These are phyloP conservation scores for Falciphora oryzae DNA, from an alignment of 2,329 filamentous ascomycete species.

Conservation along the genomic window DNA sequence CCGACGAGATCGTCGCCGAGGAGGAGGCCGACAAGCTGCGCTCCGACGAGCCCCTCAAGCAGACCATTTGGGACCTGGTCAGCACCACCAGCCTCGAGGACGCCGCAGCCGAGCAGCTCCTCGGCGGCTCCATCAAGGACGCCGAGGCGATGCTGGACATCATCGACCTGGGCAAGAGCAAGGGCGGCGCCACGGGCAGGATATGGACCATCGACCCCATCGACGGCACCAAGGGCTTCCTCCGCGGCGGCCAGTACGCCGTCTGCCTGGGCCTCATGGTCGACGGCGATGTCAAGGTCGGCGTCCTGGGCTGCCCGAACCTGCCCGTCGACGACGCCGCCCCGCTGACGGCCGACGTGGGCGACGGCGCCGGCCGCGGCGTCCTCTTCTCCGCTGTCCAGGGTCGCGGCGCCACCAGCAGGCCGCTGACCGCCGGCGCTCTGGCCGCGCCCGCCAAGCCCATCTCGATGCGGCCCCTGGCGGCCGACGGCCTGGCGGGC, in stretches of 20 bases:
- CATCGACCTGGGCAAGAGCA: slow-evolving; percentile 63
- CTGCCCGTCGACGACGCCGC: slow-evolving; percentile 79
- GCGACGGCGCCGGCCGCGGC: slow-evolving; percentile 70
- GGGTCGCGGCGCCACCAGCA: slow-evolving; percentile 74
- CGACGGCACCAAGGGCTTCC: slow-evolving; percentile 95
- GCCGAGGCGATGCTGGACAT: slow-evolving; percentile 53
- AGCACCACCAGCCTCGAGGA: slow-evolving; percentile 57
- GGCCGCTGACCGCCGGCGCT: slow-evolving; percentile 56
- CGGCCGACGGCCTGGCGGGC: slow-evolving; percentile 55
- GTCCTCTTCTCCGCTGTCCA: slow-evolving; percentile 82
- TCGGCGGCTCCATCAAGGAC: slow-evolving; percentile 57
- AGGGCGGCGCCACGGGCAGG: slow-evolving; percentile 66
- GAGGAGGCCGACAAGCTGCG: slow-evolving; percentile 83
- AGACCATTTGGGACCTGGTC: slow-evolving; percentile 82
- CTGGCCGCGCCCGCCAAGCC: slow-evolving; percentile 46
- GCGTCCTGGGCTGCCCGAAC: slow-evolving; percentile 93
- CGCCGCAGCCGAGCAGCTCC: slow-evolving; percentile 47
- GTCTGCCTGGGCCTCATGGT: slow-evolving; percentile 90
- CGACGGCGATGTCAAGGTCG: slow-evolving; percentile 88
- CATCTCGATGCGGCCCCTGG: slow-evolving; percentile 75
- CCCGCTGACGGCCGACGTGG: slow-evolving; percentile 64
- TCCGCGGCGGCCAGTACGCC: slow-evolving; percentile 93
- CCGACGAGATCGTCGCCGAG: slow-evolving; percentile 88
- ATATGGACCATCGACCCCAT: slow-evolving; percentile 98
- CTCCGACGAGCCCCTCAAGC: slow-evolving; percentile 60